Evolutionary conservation across 1,139 yeast genomes (phyloP), one percentile per base, ranked within the genome.

Genomic region (Pichia sp.): DNA sequence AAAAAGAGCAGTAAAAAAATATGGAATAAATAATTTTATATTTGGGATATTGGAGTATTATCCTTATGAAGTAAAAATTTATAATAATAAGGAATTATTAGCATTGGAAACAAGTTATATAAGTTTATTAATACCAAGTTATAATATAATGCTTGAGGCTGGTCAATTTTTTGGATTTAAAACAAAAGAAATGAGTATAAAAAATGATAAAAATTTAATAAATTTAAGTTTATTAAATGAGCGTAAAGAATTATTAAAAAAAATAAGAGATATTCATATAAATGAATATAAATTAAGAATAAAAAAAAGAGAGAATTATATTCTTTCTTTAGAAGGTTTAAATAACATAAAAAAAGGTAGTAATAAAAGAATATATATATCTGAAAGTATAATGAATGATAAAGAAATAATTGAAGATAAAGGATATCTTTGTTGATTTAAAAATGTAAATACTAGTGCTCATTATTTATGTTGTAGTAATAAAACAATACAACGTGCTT

Each of bases 71-170:
- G 45, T 42, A 22, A 42, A 42, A 25, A 42, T 42, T 25, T 18
- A 23, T 42, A 42, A 42, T 25, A 42, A 42, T 42, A 23, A 42
- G 25, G 45, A 42, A 42, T 42, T 42, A 42, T 42, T n/a, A 25
- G 36, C 45, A 25, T 42, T 42, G 25, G 45, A 42, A 42, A 42
- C 45, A n/a, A 42, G 45, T 42, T 42, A 42, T 42, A 42, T 42
- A 16, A 10, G 18, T 25, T 42, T 42, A 42, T 42, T 42, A 42
- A 16, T 19, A 10, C 45, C 45, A 25, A 23, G 30, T 22, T 42
- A 42, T 42, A 42, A 43, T 43, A 43, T 43, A 43, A 26, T 43
- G 39, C 23, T 22, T 19, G 46, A 43, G 30, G 46, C 46, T 8
- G 46, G 46, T 30, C 36, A 30, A 19, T 28, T 28, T 44, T 44